Base-by-base conservation (phyloP, 2,329 filamentous ascomycete genomes). In the Akanthomyces uredinophilus region DNA sequence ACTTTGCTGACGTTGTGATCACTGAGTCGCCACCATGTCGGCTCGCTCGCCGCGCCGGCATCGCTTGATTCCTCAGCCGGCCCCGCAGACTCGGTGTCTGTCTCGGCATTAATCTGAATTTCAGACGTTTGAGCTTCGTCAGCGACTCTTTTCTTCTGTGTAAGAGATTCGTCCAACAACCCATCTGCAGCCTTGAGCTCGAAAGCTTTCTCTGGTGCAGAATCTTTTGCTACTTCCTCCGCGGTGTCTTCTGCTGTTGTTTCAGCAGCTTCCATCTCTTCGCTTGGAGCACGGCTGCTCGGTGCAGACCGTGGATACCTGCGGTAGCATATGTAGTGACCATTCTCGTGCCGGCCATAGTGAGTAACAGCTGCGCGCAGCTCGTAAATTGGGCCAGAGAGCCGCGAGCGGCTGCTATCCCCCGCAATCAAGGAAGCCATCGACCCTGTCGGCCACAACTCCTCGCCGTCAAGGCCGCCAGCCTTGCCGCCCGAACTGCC, bases 311-410 rank as follows among this genome's bases (percentile, higher is more conserved):
- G 70, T 18, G 84, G 81, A 69, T 91, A 88, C 69, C 89, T 90
- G 57, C 91, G 84, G 73, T 95, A 96, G 72, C 92, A 96, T 44
- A 97, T 87, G 68, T 99, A 98, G 75, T 99, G 95, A 0, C 95
- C 95, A 68, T 96, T 96, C 65, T 97, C 92, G 72, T 98, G 95
- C 37, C 90, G 83, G 4, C 95, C 95, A 65, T 90, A 91, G 71
- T 98, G 95, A 1, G 92, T 95, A 11, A 98, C 85, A 0, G 94
- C 90, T 35, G 93, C 92, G 59, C 89, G 85, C 18, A 98, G 79
- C 70, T 91, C 86, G 72, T 96, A 98, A 1, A 88, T 78, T 32
- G 80, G 81, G 3, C 86, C 85, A 0, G 77, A 77, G 10, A 85
- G 75, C 64, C 78, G 81, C 2, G 84, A 86, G 10, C 78, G 75